Evolutionary conservation across 179 eudicot species (phyloP).

Genomic region (Sideroxylon spinosum): DNA sequence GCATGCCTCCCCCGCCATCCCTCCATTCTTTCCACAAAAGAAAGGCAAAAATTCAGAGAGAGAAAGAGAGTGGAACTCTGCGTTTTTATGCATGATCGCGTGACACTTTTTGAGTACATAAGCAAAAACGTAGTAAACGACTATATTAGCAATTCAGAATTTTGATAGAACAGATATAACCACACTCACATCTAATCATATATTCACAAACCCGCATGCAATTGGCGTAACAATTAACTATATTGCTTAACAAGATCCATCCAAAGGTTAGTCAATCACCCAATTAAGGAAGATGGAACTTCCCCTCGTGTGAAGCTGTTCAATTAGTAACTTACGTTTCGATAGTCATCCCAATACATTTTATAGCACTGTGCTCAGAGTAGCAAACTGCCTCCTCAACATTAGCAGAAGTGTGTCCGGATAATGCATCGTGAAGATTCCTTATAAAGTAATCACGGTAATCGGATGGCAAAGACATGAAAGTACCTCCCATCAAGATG

Average conservation of each 20-base stretch:
- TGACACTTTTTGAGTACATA: background rate
- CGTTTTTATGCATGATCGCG: background rate
- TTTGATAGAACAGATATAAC: background rate
- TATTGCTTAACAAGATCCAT: background rate
- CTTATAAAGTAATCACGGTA: slow-evolving; percentile 88
- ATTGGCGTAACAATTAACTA: background rate
- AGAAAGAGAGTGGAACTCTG: background rate
- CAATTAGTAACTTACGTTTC: slow-evolving; percentile 70
- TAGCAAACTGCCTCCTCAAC: slow-evolving; percentile 95
- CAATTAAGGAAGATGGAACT: background rate
- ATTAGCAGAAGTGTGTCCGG: slow-evolving; percentile 95
- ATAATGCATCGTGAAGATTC: slow-evolving; percentile 95
- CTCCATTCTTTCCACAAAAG: background rate
- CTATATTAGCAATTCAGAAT: background rate
- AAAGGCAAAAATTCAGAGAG: background rate
- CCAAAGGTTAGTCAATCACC: background rate
- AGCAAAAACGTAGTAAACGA: background rate
- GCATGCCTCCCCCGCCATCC: background rate
- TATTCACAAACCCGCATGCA: background rate
- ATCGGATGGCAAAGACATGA: slow-evolving; percentile 94
- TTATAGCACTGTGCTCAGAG: slow-evolving; percentile 88
- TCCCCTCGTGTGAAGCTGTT: background rate
- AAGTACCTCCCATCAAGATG: slow-evolving; percentile 99
- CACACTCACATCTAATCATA: background rate
- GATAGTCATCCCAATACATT: slow-evolving; percentile 99